Evolutionary conservation across 2,329 filamentous ascomycete genomes (phyloP).

Genomic region (Periconia digitata): DNA sequence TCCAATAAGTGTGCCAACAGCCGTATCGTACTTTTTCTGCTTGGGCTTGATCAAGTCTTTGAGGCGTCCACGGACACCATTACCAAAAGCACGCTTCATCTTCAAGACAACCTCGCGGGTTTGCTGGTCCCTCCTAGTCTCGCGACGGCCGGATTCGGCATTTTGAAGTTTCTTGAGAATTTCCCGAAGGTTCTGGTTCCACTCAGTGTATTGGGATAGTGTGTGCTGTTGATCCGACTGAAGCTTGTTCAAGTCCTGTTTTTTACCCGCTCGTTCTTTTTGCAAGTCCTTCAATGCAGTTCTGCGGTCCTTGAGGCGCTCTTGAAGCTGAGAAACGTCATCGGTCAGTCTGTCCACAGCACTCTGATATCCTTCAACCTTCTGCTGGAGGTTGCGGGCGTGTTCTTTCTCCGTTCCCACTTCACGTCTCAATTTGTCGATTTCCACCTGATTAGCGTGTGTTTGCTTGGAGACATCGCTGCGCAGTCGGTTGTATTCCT

Average conservation of each 20-base stretch:
- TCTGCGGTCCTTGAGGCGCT: conserved; percentile 67
- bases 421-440: conserved; percentile 85
- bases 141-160: conserved; percentile 80
- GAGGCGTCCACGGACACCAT: conserved; percentile 79
- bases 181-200: conserved; percentile 88
- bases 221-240: conserved; percentile 48
- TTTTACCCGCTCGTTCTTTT: conserved; percentile 80
- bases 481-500: conserved; percentile 83
- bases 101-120: conserved; percentile 82
- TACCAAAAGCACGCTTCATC: conserved; percentile 83
- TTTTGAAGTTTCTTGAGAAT: conserved; percentile 79
- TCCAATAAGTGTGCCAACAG: conserved; percentile 88
- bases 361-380: conserved; percentile 76
- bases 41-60: conserved; percentile 93
- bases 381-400: conserved; percentile 84
- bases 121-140: conserved; percentile 79
- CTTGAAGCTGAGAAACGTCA: conserved; percentile 69
- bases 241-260: conserved; percentile 79
- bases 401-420: conserved; percentile 90
- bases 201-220: conserved; percentile 79
- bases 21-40: conserved; percentile 94
- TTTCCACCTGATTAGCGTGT: conserved; percentile 75
- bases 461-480: conserved; percentile 83
- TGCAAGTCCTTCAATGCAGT: conserved; percentile 67
- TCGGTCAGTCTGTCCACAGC: conserved; percentile 72